These are phyloP conservation scores for Phoenix dactylifera DNA, from an alignment of 176 grass and related monocot genomes.

Conservation along the genomic window DNA sequence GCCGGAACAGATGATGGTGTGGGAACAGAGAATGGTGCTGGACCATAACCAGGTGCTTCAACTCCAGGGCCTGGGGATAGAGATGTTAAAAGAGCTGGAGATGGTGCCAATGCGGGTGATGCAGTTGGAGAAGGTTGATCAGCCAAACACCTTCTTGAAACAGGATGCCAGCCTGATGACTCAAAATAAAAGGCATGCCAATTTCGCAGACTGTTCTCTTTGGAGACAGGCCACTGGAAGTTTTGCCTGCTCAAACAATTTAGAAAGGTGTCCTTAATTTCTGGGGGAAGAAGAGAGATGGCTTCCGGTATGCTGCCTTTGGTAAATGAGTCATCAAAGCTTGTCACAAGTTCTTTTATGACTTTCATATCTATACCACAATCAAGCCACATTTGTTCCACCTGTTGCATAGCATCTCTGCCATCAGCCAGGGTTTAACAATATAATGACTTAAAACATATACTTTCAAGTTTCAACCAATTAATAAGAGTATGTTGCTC, in stretches of 20 bases:
- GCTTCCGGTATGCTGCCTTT: slow-evolving; percentile 10
- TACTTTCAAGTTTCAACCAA: not conserved
- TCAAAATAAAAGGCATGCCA: slow-evolving; percentile 33
- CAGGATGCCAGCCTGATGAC: slow-evolving; percentile 12
- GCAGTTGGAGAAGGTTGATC: slow-evolving; percentile 14
- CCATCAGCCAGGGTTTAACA: not conserved
- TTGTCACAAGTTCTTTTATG: slow-evolving; percentile 35
- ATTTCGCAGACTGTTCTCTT: slow-evolving; percentile 8
- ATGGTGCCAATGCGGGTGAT: not conserved
- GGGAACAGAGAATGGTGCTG: slow-evolving; percentile 11
- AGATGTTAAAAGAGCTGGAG: not conserved
- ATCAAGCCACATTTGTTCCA: slow-evolving; percentile 36
- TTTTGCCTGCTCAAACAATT: slow-evolving; percentile 42
- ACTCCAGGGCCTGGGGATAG: slow-evolving; percentile 10
- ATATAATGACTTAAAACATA: not conserved
- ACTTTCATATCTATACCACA: slow-evolving; percentile 40
- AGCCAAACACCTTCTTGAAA: slow-evolving; percentile 30
- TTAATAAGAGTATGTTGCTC: not conserved
- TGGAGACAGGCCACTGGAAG: slow-evolving; percentile 15
- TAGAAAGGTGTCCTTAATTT: slow-evolving; percentile 28
- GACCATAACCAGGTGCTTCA: slow-evolving; percentile 13
- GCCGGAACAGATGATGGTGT: slow-evolving; percentile 4
- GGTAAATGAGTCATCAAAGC: slow-evolving; percentile 34
- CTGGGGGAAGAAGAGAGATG: slow-evolving; percentile 22
- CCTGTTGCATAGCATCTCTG: slow-evolving; percentile 24